Base-by-base conservation (phyloP, 192 early-diverging fungal species). In the Rhizophagus prolifer region DNA sequence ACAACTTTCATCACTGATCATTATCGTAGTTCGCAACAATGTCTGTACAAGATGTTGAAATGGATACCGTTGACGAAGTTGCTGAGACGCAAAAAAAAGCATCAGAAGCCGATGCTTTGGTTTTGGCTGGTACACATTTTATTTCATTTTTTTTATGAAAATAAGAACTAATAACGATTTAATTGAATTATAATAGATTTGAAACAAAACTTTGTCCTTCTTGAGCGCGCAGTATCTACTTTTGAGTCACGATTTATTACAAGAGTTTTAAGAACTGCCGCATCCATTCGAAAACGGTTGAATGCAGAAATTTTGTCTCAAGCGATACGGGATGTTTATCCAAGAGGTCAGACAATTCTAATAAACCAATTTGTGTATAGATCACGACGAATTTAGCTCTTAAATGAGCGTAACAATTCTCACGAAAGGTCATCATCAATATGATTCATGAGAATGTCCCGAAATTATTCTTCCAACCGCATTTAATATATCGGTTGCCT, bases 221-320 rank as follows among this genome's bases (percentile, higher is more conserved):
- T 99, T 72, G 94, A 95, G 81, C 84, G 90, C 67, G 92, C 92
- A 65, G 95, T 95, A 12, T 82, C 92, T 44, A 89, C 94, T 26
- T 85, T 94, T 62, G 97, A 99, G 81, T 80, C 91, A 41, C 92
- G 96, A 63, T 98, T 93, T 81, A 93, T 91, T 23, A 93, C 94
- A 46, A 91, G 97, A 59, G 97, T 93, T 21, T 79, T 99, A 59
- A 89, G 97, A 68, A 90, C 91, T 21, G 89, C 92, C 23, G 89
- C 92, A 28, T 87, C 92, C 2, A 84, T 96, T 64, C 92, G 97
- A 64, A 92, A 91, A 85, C 90, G 92, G 30, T 82, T 98, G 62
- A 90, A 89, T 46, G 82, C 86, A 36, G 81, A 87, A 16, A 84
- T 92, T 23, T 82, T 97, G 62, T 84, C 81, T 28, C 85, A 88